Evolutionary conservation across 441 rosid species (phyloP).

Genomic region (Erodium moschatum): DNA sequence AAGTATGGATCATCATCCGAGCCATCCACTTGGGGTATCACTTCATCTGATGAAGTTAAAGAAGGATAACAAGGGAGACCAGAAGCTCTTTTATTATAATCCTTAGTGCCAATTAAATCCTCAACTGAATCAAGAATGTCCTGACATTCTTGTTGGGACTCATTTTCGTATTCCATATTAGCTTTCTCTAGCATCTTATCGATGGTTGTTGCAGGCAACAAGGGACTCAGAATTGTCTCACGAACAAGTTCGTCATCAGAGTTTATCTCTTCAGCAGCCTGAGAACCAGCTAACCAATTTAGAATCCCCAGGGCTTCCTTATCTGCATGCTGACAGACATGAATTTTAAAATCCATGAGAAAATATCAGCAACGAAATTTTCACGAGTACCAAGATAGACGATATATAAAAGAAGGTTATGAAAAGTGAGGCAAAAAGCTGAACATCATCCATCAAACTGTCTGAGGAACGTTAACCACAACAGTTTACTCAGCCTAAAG

Average conservation of each 20-base stretch:
- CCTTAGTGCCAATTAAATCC: slow-evolving; percentile 38
- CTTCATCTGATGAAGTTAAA: slow-evolving; percentile 34
- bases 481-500: slow-evolving; percentile 1
- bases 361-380: background rate
- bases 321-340: slow-evolving; percentile 43
- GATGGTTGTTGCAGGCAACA: slow-evolving; percentile 56
- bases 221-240: slow-evolving; percentile 73
- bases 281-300: slow-evolving; percentile 90
- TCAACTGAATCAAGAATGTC: slow-evolving; percentile 90
- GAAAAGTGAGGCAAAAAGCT: background rate
- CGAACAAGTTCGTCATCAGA: slow-evolving; percentile 91
- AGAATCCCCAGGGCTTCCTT: slow-evolving; percentile 70
- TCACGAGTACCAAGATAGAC: slow-evolving; percentile 5
- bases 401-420: slow-evolving; percentile 4
- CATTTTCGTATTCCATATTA: slow-evolving; percentile 61
- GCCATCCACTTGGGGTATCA: slow-evolving; percentile 41
- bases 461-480: background rate
- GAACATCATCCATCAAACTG: background rate
- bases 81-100: slow-evolving; percentile 34
- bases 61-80: slow-evolving; percentile 22
- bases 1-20: slow-evolving; percentile 35
- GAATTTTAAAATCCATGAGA: slow-evolving; percentile 11
- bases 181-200: slow-evolving; percentile 77
- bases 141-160: slow-evolving; percentile 90
- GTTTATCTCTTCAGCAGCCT: slow-evolving; percentile 83